Percentiles rank a stretch among this genome's conserved stretches.
phyloP scores from a whole-genome alignment of 2,329 filamentous ascomycete species.

The Coniosporium tulheliwenetii region DNA sequence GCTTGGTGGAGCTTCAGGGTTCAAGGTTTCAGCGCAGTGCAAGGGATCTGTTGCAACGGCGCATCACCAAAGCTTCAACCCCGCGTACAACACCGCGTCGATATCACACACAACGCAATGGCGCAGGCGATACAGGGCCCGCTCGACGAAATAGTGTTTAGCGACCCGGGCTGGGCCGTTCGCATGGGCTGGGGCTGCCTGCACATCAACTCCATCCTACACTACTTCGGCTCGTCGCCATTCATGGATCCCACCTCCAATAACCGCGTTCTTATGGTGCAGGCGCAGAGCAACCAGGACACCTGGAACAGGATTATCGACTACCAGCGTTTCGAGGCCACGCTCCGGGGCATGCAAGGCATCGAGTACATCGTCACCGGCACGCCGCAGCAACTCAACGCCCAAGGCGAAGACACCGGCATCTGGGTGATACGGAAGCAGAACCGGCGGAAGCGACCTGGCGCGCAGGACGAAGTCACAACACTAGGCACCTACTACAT shows the following conservation, averaged over 20 bases:
- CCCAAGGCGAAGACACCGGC: slow-evolving; percentile 25
- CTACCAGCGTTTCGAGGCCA: slow-evolving; percentile 39
- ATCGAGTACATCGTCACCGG: slow-evolving; percentile 44
- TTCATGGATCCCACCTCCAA: slow-evolving; percentile 47
- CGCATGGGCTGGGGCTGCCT: too few species aligned
- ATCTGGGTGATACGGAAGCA: slow-evolving; percentile 49
- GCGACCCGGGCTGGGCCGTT: neutral
- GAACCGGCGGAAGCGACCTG: slow-evolving; percentile 27
- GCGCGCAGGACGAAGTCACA: slow-evolving; percentile 31
- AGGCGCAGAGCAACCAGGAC: slow-evolving; percentile 20
- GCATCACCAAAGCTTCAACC: too few species aligned
- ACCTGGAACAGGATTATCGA: slow-evolving; percentile 16
- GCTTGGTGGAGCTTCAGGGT: too few species aligned
- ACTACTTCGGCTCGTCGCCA: slow-evolving; percentile 47
- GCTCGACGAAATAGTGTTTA: neutral
- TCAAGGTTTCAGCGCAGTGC: too few species aligned
- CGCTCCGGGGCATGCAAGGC: slow-evolving; percentile 38
- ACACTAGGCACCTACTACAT: slow-evolving; percentile 44
- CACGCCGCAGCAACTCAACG: slow-evolving; percentile 35
- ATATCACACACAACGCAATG: neutral
- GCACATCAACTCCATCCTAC: slow-evolving; percentile 24
- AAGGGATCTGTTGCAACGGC: too few species aligned
- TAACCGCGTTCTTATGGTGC: slow-evolving; percentile 39
- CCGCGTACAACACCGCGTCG: too few species aligned
- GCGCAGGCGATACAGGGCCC: neutral